Base-by-base conservation (phyloP, 768 basidiomycete species). In the Phanerochaete carnosa region DNA sequence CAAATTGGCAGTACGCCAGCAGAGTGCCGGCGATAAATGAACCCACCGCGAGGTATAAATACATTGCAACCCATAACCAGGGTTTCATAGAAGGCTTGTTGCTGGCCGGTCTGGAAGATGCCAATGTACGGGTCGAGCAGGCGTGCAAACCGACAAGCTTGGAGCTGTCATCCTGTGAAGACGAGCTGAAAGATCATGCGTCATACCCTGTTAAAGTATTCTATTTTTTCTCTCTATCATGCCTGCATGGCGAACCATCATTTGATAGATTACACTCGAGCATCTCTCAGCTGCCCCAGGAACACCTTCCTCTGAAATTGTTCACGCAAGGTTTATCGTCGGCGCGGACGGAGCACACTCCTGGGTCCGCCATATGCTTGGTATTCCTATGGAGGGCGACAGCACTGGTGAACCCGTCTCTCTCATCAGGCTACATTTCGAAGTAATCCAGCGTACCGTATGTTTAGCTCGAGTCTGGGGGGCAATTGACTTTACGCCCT, bases 241-340 rank as follows among this genome's bases (percentile, higher is more conserved):
- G 23, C 15, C 19, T 33, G 16, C 2, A 9, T 29, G 2, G 30
- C 33, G 46, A 33, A 13, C 46, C 82, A n/a, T n/a, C n/a, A n/a
- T n/a, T n/a, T n/a, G n/a, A 81, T 19, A 43, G 39, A 4, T 77
- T 81, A 0, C 70, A 0, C 64, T 86, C 29, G 75, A 78, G 54
- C 75, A 77, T 46, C 51, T 79, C 2, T 73, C 74, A 12, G 66
- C 70, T 16, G 62, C 62, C 8, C 72, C 77, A 15, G 69, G 68
- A 26, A 59, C 74, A 47, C 61, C 75, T 43, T 68, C 76, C 37
- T 79, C 75, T 1, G 89, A 91, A 68, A 73, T 82, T 8, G 84
- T 92, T 1, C 74, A 76, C 59, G 88, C 90, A 0, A 90, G 87
- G 71, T 94, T 84, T 67, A 85, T 92, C 1, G 75, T 94, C 30